Evolutionary conservation across 352 stramenopile species (phyloP).

Genomic region (Phytophthora cactorum): DNA sequence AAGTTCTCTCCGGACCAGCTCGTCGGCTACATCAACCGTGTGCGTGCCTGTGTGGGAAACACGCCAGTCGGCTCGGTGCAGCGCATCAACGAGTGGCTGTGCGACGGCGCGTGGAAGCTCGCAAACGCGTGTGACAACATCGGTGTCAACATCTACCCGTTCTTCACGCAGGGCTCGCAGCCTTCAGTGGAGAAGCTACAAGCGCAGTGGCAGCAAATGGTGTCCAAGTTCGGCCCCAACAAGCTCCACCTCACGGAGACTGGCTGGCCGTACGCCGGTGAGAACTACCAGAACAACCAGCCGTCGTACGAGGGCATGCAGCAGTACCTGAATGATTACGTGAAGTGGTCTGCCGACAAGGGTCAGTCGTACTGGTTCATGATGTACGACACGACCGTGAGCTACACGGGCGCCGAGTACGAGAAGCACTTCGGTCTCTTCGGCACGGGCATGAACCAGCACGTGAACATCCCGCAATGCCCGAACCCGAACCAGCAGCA

Average conservation of each 20-base stretch:
- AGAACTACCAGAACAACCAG: constrained; percentile 31
- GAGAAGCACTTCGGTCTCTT: constrained; percentile 65
- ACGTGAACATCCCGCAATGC: constrained; percentile 34
- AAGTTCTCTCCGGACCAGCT: constrained; percentile 43
- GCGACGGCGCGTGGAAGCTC: neutral
- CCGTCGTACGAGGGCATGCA: constrained; percentile 43
- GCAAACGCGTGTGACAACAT: constrained; percentile 8
- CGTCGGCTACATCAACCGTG: constrained; percentile 33
- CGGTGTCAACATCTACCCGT: constrained; percentile 57
- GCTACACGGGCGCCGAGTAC: constrained; percentile 48
- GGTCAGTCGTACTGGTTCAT: constrained; percentile 59
- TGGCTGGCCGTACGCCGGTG: constrained; percentile 51
- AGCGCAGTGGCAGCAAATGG: constrained; percentile 50
- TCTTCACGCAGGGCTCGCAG: constrained; percentile 40
- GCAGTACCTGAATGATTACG: constrained; percentile 52
- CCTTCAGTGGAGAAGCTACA: constrained; percentile 14
- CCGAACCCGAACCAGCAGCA: neutral
- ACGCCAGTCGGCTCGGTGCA: constrained; percentile 5
- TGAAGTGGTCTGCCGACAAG: constrained; percentile 27
- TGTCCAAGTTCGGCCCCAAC: constrained; percentile 38
- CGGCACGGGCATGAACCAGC: constrained; percentile 38
- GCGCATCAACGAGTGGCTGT: constrained; percentile 4
- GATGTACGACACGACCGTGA: constrained; percentile 62
- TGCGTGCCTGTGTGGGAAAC: constrained; percentile 6
- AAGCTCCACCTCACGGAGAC: constrained; percentile 58